These are phyloP conservation scores for Chimonanthus praecox DNA, from an alignment of 164 flowering plant genomes.

Conservation along the genomic window DNA sequence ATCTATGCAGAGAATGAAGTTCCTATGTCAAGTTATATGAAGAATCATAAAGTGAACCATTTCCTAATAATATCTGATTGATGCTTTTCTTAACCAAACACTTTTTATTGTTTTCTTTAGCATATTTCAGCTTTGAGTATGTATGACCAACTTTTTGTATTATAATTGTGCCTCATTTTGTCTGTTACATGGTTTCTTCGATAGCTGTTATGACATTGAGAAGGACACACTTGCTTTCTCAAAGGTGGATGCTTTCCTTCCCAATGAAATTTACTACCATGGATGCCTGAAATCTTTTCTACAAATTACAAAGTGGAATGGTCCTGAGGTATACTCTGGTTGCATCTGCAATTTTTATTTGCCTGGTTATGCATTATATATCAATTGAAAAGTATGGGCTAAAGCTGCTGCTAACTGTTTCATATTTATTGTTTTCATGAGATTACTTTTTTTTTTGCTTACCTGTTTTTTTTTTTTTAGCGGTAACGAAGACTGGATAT, in stretches of 20 bases:
- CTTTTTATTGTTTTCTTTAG: not conserved
- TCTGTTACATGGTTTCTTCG: not conserved
- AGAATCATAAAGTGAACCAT: not conserved
- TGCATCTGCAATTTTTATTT: no score
- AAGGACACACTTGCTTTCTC: constrained; percentile 85
- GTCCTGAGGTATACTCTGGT: constrained; percentile 72
- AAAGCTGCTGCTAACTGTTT: not conserved
- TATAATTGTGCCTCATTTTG: not conserved
- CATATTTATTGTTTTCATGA: not conserved
- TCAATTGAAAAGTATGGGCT: no score
- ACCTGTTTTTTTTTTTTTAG: no score
- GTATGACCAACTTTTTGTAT: constrained; percentile 1
- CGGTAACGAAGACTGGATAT: no score
- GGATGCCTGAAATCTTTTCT: constrained; percentile 93
- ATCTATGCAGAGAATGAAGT: not conserved
- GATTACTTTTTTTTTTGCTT: not conserved
- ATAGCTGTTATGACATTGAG: constrained; percentile 74
- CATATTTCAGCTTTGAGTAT: not conserved
- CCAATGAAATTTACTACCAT: constrained; percentile 75
- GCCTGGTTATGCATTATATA: no score
- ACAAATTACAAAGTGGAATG: constrained; percentile 92
- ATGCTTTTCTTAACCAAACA: not conserved
- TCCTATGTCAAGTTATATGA: not conserved
- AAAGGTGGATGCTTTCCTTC: constrained; percentile 81
- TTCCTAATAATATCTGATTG: not conserved